These are phyloP conservation scores for Aspergillus funiculosus DNA, from an alignment of 495 filamentous ascomycete species.

Conservation along the genomic window DNA sequence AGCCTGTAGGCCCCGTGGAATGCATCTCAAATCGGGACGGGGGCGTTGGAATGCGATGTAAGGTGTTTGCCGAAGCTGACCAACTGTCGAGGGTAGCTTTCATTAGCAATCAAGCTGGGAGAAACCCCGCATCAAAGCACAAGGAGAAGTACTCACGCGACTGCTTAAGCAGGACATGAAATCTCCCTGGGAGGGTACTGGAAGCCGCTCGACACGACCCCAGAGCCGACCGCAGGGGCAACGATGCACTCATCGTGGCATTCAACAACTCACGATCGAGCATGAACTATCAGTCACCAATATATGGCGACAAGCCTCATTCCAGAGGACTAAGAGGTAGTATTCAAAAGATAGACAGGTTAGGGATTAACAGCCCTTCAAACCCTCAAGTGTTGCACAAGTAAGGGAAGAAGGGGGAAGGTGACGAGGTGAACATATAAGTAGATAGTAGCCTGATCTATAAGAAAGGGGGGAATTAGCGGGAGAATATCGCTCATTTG, in stretches of 20 bases:
- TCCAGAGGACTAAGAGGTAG: constrained; percentile 1
- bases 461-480: background rate
- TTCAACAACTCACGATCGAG: background rate
- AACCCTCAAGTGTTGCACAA: background rate
- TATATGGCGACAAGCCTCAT: constrained; percentile 6
- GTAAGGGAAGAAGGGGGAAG: background rate
- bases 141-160: constrained; percentile 21
- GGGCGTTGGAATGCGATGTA: constrained; percentile 9
- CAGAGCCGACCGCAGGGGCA: constrained; percentile 30
- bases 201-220: constrained; percentile 29
- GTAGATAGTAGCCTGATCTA: background rate
- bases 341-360: background rate
- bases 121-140: background rate
- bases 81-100: constrained; percentile 14
- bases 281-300: background rate
- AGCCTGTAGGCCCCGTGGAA: constrained; percentile 17
- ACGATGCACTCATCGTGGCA: constrained; percentile 28
- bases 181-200: constrained; percentile 26
- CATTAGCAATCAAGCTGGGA: constrained; percentile 10
- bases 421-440: background rate
- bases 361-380: background rate
- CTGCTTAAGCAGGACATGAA: constrained; percentile 12
- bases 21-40: constrained; percentile 1
- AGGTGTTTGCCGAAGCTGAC: constrained; percentile 13
- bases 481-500: background rate